Evolutionary conservation across 805 yeast genomes (phyloP), one percentile per base, ranked within the genome.

Genomic region (Pichia eremophila): DNA sequence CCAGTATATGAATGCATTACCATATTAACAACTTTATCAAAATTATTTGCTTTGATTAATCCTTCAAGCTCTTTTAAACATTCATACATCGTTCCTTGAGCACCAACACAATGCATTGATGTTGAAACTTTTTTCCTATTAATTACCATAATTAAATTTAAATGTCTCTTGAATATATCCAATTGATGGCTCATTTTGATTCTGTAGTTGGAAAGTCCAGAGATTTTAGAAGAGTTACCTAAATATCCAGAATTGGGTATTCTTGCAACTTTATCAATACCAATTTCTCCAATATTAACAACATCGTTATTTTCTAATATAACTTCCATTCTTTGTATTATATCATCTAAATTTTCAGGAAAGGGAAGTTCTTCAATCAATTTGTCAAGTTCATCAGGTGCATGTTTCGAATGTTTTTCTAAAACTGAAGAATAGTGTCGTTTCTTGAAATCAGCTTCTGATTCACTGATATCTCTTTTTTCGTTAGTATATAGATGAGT

Each of bases 1-100:
- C 98, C 98, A 8, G 88, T 78, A 62, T 80, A 93, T 0, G 96
- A 87, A 60, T 91, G 98, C 25, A 93, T 69, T 37, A 86, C 78
- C 1, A 89, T 63, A 3, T 68, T 60, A 3, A 74, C 62, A 11
- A 62, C 60, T 2, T 55, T 53, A 10, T 14, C 17, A 6, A 17
- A 2, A 2, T 11, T 1, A 9, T 8, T 12, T 22, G 3, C 36
- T 14, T 14, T 14, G 3, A 34, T 34, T 4, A 8, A 14, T 5
- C 5, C 8, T 5, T 40, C 31, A 38, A 38, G 56, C 11, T 37
- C 12, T 15, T 80, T 83, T 45, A 69, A 77, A 14, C 84, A 35
- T 3, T 54, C 51, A 25, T 36, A 41, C 5, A 57, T 59, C 8
- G 68, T 58, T 0, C 89, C 87, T 50, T 85, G 90, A 11, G 85